Base-by-base conservation (phyloP, 2,329 filamentous ascomycete genomes). In the Colletotrichum eleusines region DNA sequence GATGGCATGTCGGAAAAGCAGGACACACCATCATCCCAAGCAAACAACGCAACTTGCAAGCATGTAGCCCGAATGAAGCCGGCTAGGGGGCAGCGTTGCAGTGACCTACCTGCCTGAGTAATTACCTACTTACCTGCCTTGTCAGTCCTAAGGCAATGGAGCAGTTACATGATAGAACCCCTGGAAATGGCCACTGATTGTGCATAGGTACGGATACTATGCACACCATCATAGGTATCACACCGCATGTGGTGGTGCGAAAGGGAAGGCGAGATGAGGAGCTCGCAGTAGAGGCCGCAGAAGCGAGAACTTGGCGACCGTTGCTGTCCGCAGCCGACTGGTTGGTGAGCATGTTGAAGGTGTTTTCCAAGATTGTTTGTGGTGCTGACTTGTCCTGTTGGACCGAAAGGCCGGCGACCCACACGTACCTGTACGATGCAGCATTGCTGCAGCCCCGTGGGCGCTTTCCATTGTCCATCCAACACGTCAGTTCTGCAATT, bases 281-380 rank as follows among this genome's bases (percentile, higher is more conserved):
- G 66, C 28, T 31, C 31, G 35, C 55, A 50, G 48, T 53, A 31
- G 48, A 44, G 16, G n/a, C 42, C 35, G 68, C 58, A 59, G 68
- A 63, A 71, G 64, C 68, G 68, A 71, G 53, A 66, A 31, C 68
- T 71, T 71, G 68, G 68, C 63, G 57, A 28, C 51, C 63, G 50
- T 54, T 67, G 38, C 54, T 54, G 44, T 66, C 42, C 28, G 66
- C 59, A 38, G 33, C 23, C 50, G 38, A 53, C 55, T 35, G 28
- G 28, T 33, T n/a, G 26, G 23, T 12, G 40, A 23, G 23, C 46
- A 18, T 16, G 26, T 18, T 55, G 33, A 9, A 38, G 20, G 20
- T 33, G 42, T 58, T 33, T 26, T 18, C 44, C 23, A 62, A 16
- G 23, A 23, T 57, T 66, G 51, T 58, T 53, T 67, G 20, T 51